phyloP scores from a whole-genome alignment of 371 early-diverging fungal genomes.

The Mortierella sp. region DNA sequence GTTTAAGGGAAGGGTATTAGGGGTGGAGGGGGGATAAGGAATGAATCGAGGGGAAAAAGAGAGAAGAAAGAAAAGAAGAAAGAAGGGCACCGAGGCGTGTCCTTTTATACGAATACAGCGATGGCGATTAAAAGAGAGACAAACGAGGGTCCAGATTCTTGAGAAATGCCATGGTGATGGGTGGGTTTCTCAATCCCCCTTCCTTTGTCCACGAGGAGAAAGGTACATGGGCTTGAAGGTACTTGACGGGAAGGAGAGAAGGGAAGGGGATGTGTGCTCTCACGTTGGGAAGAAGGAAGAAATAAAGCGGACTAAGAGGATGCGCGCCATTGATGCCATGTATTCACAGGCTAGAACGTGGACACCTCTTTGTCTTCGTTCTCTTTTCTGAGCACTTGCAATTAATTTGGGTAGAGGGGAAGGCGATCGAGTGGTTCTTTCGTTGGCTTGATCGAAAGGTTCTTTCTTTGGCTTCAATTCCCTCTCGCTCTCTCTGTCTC shows the following conservation, averaged over 20 bases:
- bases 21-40: background rate
- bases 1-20: no score
- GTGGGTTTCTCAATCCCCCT: background rate
- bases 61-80: background rate
- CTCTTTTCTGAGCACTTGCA: background rate
- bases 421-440: background rate
- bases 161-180: background rate
- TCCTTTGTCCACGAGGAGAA: background rate
- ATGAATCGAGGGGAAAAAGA: constrained; percentile 2
- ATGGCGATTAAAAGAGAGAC: background rate
- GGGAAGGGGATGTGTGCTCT: background rate
- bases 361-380: background rate
- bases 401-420: background rate
- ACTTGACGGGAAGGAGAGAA: background rate
- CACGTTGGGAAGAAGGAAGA: background rate
- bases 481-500: no score
- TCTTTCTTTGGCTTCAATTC: no score
- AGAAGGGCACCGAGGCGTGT: background rate
- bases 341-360: background rate
- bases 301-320: background rate
- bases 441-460: no score
- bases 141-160: background rate
- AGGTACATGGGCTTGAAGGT: background rate
- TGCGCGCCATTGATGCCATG: background rate
- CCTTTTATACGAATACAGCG: background rate